Evolutionary conservation across 2,329 filamentous ascomycete species (phyloP).

Genomic region (Cordyceps farinosa): DNA sequence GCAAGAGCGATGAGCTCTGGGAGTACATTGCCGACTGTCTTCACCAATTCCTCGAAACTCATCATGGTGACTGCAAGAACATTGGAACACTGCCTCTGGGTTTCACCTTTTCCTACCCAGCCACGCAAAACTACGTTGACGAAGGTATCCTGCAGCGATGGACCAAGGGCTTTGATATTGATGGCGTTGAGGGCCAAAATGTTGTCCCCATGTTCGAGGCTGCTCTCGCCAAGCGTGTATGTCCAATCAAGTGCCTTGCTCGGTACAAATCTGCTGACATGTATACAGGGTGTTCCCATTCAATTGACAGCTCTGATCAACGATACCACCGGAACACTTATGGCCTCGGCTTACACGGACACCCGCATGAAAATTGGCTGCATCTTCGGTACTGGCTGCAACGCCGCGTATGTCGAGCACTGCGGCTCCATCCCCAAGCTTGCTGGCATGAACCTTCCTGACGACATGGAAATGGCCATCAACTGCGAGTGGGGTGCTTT

Average conservation of each 20-base stretch:
- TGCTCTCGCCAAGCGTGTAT: conserved; percentile 59
- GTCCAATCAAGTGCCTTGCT: neutral
- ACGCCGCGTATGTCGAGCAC: conserved; percentile 96
- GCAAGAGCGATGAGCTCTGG: conserved; percentile 81
- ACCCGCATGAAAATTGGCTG: conserved; percentile 89
- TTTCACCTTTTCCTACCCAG: conserved; percentile 96
- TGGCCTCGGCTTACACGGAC: conserved; percentile 97
- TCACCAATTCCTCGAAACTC: conserved; percentile 82
- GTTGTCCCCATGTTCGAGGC: conserved; percentile 85
- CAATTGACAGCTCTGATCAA: conserved; percentile 93
- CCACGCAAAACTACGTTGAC: conserved; percentile 89
- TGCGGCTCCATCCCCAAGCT: conserved; percentile 90
- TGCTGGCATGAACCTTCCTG: conserved; percentile 81
- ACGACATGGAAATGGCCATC: conserved; percentile 84
- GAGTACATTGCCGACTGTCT: conserved; percentile 92
- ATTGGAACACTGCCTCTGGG: conserved; percentile 71
- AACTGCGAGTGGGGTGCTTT: conserved; percentile 98
- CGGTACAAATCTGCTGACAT: neutral
- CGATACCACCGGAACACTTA: conserved; percentile 94
- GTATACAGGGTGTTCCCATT: conserved; percentile 74
- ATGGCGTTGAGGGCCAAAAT: conserved; percentile 84
- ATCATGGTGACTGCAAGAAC: conserved; percentile 65
- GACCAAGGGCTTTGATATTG: conserved; percentile 97
- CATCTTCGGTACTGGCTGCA: conserved; percentile 98
- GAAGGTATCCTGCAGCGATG: conserved; percentile 89